Evolutionary conservation across 352 stramenopile species (phyloP).

Genomic region (Phytophthora colocasiae): DNA sequence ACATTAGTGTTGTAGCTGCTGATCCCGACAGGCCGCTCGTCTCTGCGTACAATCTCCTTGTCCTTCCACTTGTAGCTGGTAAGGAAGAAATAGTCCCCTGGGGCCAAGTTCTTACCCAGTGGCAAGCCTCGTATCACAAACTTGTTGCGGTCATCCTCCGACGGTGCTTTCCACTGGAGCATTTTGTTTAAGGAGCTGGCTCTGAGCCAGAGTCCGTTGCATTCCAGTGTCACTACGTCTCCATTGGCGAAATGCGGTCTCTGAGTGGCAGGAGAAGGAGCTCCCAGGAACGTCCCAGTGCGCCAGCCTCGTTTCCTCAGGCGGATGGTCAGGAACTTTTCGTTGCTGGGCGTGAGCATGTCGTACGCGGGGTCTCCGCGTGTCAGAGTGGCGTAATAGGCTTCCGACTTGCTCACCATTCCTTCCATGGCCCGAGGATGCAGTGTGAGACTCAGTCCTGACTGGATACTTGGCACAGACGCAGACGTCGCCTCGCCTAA

Average conservation of each 20-base stretch:
- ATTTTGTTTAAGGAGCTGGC: slow-evolving; percentile 80
- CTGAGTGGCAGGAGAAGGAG: slow-evolving; percentile 46
- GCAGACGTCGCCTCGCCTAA: neutral
- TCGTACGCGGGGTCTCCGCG: slow-evolving; percentile 77
- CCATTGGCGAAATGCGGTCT: slow-evolving; percentile 83
- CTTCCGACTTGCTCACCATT: slow-evolving; percentile 90
- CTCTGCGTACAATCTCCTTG: slow-evolving; percentile 85
- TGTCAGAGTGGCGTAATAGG: slow-evolving; percentile 85
- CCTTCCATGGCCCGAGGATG: slow-evolving; percentile 68
- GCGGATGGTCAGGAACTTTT: slow-evolving; percentile 84
- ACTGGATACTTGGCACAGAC: slow-evolving; percentile 64
- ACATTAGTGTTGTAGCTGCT: slow-evolving; percentile 89
- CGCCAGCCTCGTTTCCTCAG: slow-evolving; percentile 83
- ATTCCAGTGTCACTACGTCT: slow-evolving; percentile 88
- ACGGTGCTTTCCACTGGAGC: slow-evolving; percentile 87
- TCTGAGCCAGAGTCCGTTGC: slow-evolving; percentile 87
- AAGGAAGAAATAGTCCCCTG: slow-evolving; percentile 89
- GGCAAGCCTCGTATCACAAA: slow-evolving; percentile 86
- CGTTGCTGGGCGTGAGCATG: slow-evolving; percentile 84
- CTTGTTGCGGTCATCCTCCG: slow-evolving; percentile 87
- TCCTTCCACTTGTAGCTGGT: slow-evolving; percentile 89
- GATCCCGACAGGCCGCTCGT: slow-evolving; percentile 77
- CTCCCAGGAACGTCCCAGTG: slow-evolving; percentile 39
- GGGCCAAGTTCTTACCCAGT: slow-evolving; percentile 71
- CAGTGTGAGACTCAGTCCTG: slow-evolving; percentile 77